These are phyloP conservation scores for Podila horticola DNA, from an alignment of 192 early-diverging fungal species.

Conservation along the genomic window DNA sequence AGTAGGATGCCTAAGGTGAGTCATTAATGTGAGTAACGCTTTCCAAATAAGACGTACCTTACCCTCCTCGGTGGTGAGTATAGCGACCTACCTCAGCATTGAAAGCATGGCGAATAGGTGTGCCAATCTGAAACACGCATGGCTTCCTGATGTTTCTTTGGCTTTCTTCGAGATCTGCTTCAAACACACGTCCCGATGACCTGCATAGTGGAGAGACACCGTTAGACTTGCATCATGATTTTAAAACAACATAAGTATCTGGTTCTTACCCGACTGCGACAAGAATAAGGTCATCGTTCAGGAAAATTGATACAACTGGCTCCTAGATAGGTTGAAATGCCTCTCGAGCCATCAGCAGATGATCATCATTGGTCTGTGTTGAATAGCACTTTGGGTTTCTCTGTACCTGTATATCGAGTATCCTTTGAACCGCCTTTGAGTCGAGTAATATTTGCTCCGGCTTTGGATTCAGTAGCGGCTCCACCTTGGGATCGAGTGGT, in stretches of 20 bases:
- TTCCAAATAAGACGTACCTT: no score
- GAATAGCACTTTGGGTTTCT: no score
- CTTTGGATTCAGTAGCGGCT: no score
- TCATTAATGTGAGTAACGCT: no score
- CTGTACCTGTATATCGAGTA: no score
- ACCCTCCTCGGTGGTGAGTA: no score
- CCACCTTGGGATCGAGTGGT: no score
- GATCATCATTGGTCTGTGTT: no score
- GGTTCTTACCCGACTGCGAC: neutral
- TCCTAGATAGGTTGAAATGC: neutral
- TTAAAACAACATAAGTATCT: neutral
- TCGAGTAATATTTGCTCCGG: no score
- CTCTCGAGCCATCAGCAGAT: neutral
- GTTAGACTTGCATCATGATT: neutral
- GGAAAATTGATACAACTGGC: neutral
- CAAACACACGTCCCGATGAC: neutral
- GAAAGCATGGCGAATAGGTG: neutral
- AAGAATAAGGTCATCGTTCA: neutral
- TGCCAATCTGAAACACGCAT: neutral
- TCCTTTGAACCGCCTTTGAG: no score
- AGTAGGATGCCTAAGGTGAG: no score
- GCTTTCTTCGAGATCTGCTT: neutral
- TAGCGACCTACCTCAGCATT: neutral
- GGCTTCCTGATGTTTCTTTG: neutral
- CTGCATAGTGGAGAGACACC: neutral